phyloP scores from a whole-genome alignment of 352 stramenopile species.

The Globisporangium barbulae region DNA sequence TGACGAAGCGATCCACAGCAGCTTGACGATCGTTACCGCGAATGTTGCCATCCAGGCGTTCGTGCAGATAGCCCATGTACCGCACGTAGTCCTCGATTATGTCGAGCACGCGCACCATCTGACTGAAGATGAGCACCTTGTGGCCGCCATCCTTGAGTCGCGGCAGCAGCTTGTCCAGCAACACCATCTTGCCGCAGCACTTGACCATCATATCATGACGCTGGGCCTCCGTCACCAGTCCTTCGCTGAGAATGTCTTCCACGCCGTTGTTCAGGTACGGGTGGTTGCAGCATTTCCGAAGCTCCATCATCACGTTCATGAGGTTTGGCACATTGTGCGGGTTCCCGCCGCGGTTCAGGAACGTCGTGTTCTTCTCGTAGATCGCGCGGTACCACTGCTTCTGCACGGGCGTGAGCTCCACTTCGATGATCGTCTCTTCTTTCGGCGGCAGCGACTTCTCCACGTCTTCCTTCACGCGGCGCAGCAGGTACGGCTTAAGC shows the following conservation, averaged over 20 bases:
- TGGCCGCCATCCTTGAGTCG: conserved; percentile 96
- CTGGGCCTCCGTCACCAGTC: conserved; percentile 61
- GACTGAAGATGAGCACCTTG: conserved; percentile 99
- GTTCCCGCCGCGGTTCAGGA: conserved; percentile 81
- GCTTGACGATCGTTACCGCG: conserved; percentile 87
- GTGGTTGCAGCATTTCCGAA: conserved; percentile 91
- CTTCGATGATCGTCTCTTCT: conserved; percentile 90
- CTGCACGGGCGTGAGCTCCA: conserved; percentile 88
- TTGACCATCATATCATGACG: conserved; percentile 95
- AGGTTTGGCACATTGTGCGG: conserved; percentile 84
- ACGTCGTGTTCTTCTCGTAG: conserved; percentile 97
- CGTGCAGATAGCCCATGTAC: conserved; percentile 90
- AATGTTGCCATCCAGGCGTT: conserved; percentile 98
- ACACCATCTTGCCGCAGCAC: conserved; percentile 98
- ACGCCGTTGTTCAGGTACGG: conserved; percentile 93
- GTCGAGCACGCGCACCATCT: conserved; percentile 99
- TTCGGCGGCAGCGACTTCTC: conserved; percentile 87
- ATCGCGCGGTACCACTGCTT: conserved; percentile 90
- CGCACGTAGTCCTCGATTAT: conserved; percentile 99
- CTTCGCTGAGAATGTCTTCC: conserved; percentile 84
- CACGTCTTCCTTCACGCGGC: conserved; percentile 89
- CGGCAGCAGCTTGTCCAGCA: conserved; percentile 99
- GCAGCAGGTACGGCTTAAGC: conserved; percentile 87
- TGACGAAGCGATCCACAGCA: conserved; percentile 86
- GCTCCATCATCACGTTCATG: conserved; percentile 93